A percentile compares a stretch with the other conserved stretches of the same genome.
Conservation (phyloP, 352 stramenopile genomes). For the Pythium rishiriense region DNA sequence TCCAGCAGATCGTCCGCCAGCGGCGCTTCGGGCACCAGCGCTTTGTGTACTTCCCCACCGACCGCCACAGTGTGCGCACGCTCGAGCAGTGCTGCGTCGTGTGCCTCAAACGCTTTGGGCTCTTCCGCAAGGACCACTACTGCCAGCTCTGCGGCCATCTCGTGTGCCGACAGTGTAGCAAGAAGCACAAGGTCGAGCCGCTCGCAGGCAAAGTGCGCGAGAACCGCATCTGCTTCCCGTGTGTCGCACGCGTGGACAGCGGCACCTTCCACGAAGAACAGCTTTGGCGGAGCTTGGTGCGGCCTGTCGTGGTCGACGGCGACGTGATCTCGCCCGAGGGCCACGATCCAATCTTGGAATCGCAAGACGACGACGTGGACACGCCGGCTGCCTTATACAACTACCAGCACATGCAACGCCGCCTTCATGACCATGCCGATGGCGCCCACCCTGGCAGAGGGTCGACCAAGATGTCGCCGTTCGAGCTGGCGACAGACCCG, state of each 20-base stretch:
- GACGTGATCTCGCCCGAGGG: constrained; percentile 25
- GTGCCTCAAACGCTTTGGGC: constrained; percentile 50
- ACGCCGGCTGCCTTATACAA: background rate
- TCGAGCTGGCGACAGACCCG: background rate
- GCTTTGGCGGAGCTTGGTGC: constrained; percentile 25
- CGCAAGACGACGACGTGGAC: background rate
- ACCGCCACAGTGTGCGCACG: constrained; percentile 12
- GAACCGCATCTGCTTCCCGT: constrained; percentile 62
- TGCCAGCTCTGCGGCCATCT: constrained; percentile 67
- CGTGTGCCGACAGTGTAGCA: constrained; percentile 63
- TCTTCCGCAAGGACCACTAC: constrained; percentile 55
- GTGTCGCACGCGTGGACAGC: constrained; percentile 54
- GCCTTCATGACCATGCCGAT: background rate
- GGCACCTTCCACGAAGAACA: constrained; percentile 40
- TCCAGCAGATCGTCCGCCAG: constrained; percentile 57
- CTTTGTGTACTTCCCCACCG: constrained; percentile 44
- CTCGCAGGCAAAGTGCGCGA: constrained; percentile 45
- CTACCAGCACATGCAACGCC: background rate
- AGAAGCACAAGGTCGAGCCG: constrained; percentile 70
- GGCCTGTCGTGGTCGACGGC: constrained; percentile 25
- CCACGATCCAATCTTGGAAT: constrained; percentile 13
- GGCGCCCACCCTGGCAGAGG: background rate
- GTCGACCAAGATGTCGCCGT: constrained; percentile 12
- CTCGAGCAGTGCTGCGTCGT: constrained; percentile 43
- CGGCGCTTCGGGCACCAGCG: constrained; percentile 55